A percentile compares a stretch with the other conserved stretches of the same genome.
These are phyloP conservation scores for Claviceps pazoutovae DNA, from an alignment of 2,329 filamentous ascomycete genomes.

Conservation along the genomic window DNA sequence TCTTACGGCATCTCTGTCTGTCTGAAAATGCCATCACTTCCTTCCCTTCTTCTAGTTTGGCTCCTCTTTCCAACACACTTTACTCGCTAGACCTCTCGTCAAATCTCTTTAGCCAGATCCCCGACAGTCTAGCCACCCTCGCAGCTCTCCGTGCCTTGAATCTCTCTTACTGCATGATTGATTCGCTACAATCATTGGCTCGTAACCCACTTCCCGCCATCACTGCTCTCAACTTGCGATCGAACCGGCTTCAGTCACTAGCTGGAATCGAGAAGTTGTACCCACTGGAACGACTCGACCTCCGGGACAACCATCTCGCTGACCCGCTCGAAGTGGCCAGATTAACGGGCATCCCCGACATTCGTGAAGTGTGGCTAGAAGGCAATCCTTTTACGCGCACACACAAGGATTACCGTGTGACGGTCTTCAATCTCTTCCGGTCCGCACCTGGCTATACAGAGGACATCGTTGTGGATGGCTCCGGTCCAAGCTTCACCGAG, in stretches of 20 bases:
- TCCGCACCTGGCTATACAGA: slow-evolving; percentile 79
- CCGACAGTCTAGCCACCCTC: slow-evolving; percentile 75
- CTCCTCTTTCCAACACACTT: slow-evolving; percentile 72
- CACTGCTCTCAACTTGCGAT: slow-evolving; percentile 79
- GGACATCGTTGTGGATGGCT: slow-evolving; percentile 78
- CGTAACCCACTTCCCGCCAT: slow-evolving; percentile 84
- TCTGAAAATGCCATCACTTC: slow-evolving; percentile 82
- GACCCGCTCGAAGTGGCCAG: slow-evolving; percentile 85
- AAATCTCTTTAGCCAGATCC: slow-evolving; percentile 88
- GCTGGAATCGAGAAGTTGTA: slow-evolving; percentile 81
- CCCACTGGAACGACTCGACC: slow-evolving; percentile 77
- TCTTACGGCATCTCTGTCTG: slow-evolving; percentile 80
- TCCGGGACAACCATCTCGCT: slow-evolving; percentile 80
- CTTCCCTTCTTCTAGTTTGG: slow-evolving; percentile 60
- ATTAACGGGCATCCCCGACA: slow-evolving; percentile 78
- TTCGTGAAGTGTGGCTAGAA: slow-evolving; percentile 82
- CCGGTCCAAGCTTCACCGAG: slow-evolving; percentile 72
- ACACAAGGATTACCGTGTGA: slow-evolving; percentile 70
- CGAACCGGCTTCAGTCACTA: slow-evolving; percentile 74
- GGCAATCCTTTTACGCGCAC: slow-evolving; percentile 87
- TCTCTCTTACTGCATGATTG: slow-evolving; percentile 94
- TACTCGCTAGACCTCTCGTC: slow-evolving; percentile 85
- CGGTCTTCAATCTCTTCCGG: slow-evolving; percentile 93
- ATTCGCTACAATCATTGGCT: slow-evolving; percentile 75
- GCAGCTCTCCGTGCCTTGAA: slow-evolving; percentile 86